These are phyloP conservation scores for Ogataea polymorpha DNA, from an alignment of 805 yeast species.

Conservation along the genomic window DNA sequence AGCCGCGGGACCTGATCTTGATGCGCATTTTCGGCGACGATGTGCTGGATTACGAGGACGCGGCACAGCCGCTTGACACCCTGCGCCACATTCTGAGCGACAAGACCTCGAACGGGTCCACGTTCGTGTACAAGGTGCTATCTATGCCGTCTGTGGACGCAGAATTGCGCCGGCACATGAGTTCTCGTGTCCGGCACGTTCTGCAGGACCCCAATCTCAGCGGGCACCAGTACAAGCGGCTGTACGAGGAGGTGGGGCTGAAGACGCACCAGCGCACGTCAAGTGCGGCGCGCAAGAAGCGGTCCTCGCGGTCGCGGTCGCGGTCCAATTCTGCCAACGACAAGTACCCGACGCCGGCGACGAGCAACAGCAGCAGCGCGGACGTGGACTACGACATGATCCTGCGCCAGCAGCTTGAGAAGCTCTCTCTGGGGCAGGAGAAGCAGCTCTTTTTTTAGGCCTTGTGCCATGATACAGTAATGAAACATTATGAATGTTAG, in stretches of 20 bases:
- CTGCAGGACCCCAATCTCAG: slow-evolving; percentile 56
- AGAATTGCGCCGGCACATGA: slow-evolving; percentile 53
- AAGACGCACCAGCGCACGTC: slow-evolving; percentile 27
- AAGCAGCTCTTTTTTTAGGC: slow-evolving; percentile 15
- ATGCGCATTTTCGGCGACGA: slow-evolving; percentile 60
- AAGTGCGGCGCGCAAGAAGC: slow-evolving; percentile 23
- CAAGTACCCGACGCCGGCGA: neutral
- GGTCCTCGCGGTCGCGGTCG: slow-evolving; percentile 27
- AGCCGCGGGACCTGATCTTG: slow-evolving; percentile 60
- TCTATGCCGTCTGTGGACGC: slow-evolving; percentile 66
- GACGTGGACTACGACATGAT: slow-evolving; percentile 27
- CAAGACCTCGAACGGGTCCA: slow-evolving; percentile 58
- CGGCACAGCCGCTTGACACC: slow-evolving; percentile 16
- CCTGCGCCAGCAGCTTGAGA: slow-evolving; percentile 30
- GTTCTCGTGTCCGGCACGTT: slow-evolving; percentile 59
- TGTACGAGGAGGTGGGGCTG: slow-evolving; percentile 90
- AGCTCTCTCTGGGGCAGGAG: slow-evolving; percentile 21
- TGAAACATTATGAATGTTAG: neutral
- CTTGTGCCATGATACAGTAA: neutral
- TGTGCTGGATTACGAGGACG: slow-evolving; percentile 25
- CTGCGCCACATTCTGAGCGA: slow-evolving; percentile 61
- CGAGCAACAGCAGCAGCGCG: slow-evolving; percentile 3
- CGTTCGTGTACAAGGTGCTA: slow-evolving; percentile 75
- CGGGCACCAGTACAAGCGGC: slow-evolving; percentile 73
- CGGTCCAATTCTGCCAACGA: slow-evolving; percentile 27